These are phyloP conservation scores for Fusarium beomiforme DNA, from an alignment of 2,329 filamentous ascomycete species.

Conservation along the genomic window DNA sequence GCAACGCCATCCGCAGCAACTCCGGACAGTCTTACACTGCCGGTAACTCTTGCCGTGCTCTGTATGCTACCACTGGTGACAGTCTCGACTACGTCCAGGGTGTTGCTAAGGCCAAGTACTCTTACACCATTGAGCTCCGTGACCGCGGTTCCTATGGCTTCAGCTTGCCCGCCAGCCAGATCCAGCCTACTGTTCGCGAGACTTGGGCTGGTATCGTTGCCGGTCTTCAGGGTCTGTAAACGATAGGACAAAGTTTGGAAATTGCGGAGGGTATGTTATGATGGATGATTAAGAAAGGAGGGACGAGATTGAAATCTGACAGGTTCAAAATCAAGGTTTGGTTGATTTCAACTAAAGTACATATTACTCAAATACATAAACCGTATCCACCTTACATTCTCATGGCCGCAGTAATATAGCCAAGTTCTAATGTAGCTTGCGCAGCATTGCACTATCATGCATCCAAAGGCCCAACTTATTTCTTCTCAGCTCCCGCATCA, in stretches of 20 bases:
- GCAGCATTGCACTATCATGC: too few species aligned
- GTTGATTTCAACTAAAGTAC: not conserved
- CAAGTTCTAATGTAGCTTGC: too few species aligned
- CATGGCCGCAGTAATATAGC: too few species aligned
- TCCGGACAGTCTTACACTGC: constrained; percentile 33
- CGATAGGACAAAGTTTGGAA: rapidly evolving
- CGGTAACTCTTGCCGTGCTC: constrained; percentile 67
- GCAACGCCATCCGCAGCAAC: constrained; percentile 9
- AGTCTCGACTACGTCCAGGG: constrained; percentile 58
- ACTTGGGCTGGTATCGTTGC: constrained; percentile 29
- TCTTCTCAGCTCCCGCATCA: not conserved
- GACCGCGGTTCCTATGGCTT: constrained; percentile 53
- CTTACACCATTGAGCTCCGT: constrained; percentile 54
- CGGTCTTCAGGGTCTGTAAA: constrained; percentile 3
- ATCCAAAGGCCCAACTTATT: not conserved
- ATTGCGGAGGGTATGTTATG: rapidly evolving
- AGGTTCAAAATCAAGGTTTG: not conserved
- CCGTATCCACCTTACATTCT: too few species aligned
- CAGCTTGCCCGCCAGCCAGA: constrained; percentile 55
- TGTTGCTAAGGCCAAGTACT: constrained; percentile 53
- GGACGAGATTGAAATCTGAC: not conserved
- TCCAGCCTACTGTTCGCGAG: constrained; percentile 39
- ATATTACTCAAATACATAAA: not conserved
- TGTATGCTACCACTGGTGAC: constrained; percentile 65
- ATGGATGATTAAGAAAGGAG: not conserved